Evolutionary conservation across 306 rosid genomes (phyloP).

Genomic region (Lupinus albus): DNA sequence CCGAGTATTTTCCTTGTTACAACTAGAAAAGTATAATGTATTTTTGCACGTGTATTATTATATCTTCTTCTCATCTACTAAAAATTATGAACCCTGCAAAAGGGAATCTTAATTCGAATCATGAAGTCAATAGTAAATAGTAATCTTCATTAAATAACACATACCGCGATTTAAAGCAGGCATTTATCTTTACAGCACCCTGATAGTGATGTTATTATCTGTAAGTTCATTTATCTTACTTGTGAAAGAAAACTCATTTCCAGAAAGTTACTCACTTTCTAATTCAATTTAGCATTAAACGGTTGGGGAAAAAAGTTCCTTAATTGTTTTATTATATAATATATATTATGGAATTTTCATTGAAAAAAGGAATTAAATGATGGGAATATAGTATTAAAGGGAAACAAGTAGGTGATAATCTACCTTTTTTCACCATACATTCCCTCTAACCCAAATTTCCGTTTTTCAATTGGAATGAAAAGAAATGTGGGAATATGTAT

Average conservation of each 20-base stretch:
- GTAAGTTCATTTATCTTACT: background rate
- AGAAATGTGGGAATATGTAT: background rate
- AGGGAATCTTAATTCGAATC: background rate
- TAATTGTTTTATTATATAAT: background rate
- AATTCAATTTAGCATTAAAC: background rate
- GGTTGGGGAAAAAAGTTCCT: background rate
- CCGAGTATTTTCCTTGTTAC: no score
- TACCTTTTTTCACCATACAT: constrained; percentile 6
- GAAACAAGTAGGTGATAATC: background rate
- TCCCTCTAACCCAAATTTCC: constrained; percentile 16
- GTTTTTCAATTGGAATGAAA: background rate
- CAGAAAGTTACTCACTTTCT: background rate
- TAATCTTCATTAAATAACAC: background rate
- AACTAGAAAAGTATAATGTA: background rate
- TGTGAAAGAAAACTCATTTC: background rate
- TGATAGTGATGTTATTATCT: constrained; percentile 7
- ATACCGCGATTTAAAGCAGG: constrained; percentile 33
- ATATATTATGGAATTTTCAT: background rate
- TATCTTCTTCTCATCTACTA: constrained; percentile 9
- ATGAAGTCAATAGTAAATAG: background rate
- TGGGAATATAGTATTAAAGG: background rate
- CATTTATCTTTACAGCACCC: constrained; percentile 11
- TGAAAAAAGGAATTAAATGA: background rate
- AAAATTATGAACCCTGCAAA: background rate
- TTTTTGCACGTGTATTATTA: constrained; percentile 28